Base-by-base conservation (phyloP, 1,139 yeast genomes). In the Geotrichum phurueaensis region DNA sequence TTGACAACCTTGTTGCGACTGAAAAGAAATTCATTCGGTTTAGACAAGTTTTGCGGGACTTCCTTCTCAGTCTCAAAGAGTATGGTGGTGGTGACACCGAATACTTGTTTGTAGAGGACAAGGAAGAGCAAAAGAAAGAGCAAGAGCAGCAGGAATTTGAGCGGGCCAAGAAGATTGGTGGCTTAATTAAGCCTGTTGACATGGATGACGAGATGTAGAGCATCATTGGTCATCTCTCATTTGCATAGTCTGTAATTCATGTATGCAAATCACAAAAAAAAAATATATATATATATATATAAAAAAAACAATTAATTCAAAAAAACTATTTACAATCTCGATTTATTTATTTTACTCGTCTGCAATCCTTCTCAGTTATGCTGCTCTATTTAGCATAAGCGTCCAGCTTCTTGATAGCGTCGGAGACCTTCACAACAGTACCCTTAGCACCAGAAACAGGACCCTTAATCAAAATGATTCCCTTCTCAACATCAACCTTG, bases 111-210 rank as follows among this genome's bases (percentile, higher is more conserved):
- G 96, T 96, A 22, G 99, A 94, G 71, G 99, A 94, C 70, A 87
- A 86, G 71, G 96, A 90, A 73, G 79, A 80, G 60, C 96, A 91
- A 73, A 76, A 84, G 65, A 78, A 80, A 66, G 96, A 88, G 73
- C 84, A 84, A 73, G 83, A 80, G 66, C 83, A 81, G 72, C 72
- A 81, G 64, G 95, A 89, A 60, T 85, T 86, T 70, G 95, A 90
- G 74, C 84, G 83, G 68, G 97, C 96, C 62, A 79, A 88, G 70
- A 86, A 84, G 77, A 87, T 94, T 65, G 98, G 98, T 68, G 99
- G 99, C 59, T 81, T 94, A 73, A 79, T 94, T 71, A 94, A 92
- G 74, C 99, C 99, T 45, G 86, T 96, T n/a, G 99, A 94, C 69
- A 82, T 92, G 84, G 97, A 89, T 69, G 97, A 79, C 52, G 73